A percentile compares a stretch with the other conserved stretches of the same genome.
Evolutionary conservation across 1,284 basidiomycete species (phyloP).

Genomic region (Puccinia hordei): DNA sequence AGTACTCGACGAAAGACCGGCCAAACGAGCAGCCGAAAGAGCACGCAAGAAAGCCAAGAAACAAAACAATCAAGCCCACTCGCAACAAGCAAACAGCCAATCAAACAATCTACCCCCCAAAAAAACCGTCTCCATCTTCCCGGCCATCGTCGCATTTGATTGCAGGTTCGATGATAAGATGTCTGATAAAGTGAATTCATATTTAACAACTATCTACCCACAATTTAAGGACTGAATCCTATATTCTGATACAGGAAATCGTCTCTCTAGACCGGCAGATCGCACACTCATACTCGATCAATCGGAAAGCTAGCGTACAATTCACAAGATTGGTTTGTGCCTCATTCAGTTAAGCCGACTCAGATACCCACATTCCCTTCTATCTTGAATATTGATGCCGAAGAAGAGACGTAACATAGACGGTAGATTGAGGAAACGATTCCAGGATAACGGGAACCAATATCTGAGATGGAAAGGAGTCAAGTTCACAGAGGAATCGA

Average conservation of each 20-base stretch:
- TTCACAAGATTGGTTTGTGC: constrained; percentile 34
- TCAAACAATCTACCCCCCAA: not conserved
- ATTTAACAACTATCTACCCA: not conserved
- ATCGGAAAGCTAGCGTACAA: constrained; percentile 22
- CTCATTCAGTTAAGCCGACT: constrained; percentile 25
- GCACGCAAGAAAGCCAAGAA: constrained; percentile 31
- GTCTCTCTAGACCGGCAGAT: constrained; percentile 43
- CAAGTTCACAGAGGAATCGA: not conserved
- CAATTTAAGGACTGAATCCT: not conserved
- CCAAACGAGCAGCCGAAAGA: constrained; percentile 33
- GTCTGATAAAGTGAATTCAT: constrained; percentile 74
- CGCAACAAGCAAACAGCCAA: not conserved
- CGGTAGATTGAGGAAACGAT: constrained; percentile 35
- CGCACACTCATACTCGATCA: constrained; percentile 37
- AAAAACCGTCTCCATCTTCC: constrained; percentile 62
- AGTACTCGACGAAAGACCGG: constrained; percentile 14
- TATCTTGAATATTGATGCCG: not conserved
- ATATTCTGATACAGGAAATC: constrained; percentile 22
- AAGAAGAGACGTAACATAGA: constrained; percentile 19
- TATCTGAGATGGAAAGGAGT: constrained; percentile 29
- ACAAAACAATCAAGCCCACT: not conserved
- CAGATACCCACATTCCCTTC: not conserved
- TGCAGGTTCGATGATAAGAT: constrained; percentile 92
- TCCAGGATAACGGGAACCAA: constrained; percentile 29
- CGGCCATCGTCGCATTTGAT: constrained; percentile 80